Percentiles rank a stretch among this genome's conserved stretches.
Evolutionary conservation across 2,329 filamentous ascomycete genomes (phyloP).

Genomic region (Fusarium acutatum): DNA sequence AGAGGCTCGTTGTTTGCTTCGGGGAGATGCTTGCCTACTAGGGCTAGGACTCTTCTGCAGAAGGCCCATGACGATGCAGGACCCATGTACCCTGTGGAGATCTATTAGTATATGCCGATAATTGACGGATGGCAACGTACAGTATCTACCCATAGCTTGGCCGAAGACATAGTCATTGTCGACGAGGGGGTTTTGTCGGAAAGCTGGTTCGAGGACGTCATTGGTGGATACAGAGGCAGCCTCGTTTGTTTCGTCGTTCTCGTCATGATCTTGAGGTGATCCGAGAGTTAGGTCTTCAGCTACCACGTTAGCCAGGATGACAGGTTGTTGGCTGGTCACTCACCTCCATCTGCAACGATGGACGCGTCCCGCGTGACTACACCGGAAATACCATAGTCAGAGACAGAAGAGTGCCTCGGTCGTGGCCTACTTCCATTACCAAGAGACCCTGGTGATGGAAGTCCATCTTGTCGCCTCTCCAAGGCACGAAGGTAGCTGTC

Average conservation of each 20-base stretch:
- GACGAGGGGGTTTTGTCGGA: constrained; percentile 38
- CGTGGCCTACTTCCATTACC: neutral
- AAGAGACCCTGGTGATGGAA: constrained; percentile 11
- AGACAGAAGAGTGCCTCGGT: constrained; percentile 28
- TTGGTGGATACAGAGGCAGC: neutral
- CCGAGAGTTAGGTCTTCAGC: neutral
- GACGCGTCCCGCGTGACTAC: neutral
- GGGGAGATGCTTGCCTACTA: constrained; percentile 38
- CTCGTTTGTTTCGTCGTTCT: neutral
- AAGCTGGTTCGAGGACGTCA: constrained; percentile 32
- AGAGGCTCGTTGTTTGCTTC: constrained; percentile 33
- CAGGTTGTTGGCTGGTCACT: neutral
- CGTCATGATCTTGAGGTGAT: constrained; percentile 1
- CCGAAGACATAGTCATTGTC: constrained; percentile 40
- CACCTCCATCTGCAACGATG: neutral
- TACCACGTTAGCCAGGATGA: neutral
- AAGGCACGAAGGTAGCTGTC: constrained; percentile 36
- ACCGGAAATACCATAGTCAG: constrained; percentile 22
- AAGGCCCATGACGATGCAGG: constrained; percentile 41
- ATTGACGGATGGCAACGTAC: neutral
- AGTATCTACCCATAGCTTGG: constrained; percentile 32
- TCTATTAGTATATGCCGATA: neutral
- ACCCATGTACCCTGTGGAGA: constrained; percentile 37
- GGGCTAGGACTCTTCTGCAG: constrained; percentile 35
- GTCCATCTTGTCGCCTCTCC: constrained; percentile 29